Evolutionary conservation across 2,329 filamentous ascomycete genomes (phyloP), one percentile per base, ranked within the genome.

Genomic region (Ceratocystis smalleyi): DNA sequence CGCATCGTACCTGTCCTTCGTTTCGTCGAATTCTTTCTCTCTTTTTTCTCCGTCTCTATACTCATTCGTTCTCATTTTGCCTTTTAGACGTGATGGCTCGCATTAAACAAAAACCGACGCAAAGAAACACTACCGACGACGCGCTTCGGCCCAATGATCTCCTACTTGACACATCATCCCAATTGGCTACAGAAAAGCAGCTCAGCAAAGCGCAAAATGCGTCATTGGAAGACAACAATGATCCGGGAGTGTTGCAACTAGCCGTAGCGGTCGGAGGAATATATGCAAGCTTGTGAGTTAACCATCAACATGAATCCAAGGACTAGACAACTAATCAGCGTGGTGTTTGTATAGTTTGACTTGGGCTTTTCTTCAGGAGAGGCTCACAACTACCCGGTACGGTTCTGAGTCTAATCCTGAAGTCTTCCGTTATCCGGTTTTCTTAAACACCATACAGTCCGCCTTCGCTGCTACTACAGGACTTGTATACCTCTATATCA

Each of bases 351-450:
- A n/a, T 67, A 91, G 92, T 77, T 78, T 99, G 63, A 95, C 91
- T 43, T 99, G 94, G 94, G 94, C 89, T 27, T 86, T 95, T 69
- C 87, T 99, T 67, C 94, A 99, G 79, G 94, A 99, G 76, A 91
- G 94, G 71, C 89, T 99, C 71, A 97, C 94, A 32, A 99, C 94
- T 15, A 97, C 91, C 10, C 81, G 84, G 6, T 94, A 97, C 75
- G 87, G 87, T 66, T 76, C 85, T 24, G 72, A 77, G 3, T 74
- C 79, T 63, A 75, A 80, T 35, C 83, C 82, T 54, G 86, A 95
- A 73, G 84, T 89, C 70, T 99, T 96, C 82, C 90, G 87, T 69
- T 96, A 91, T 75, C 88, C 94, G 64, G 86, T 99, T 71, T 92
- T 97, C 74, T 85, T 99, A 70, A 96, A 97, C 76, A 97, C 94